Evolutionary conservation across 2,329 filamentous ascomycete species (phyloP), one percentile per base, ranked within the genome.

Genomic region (Scedosporium minutisporum): DNA sequence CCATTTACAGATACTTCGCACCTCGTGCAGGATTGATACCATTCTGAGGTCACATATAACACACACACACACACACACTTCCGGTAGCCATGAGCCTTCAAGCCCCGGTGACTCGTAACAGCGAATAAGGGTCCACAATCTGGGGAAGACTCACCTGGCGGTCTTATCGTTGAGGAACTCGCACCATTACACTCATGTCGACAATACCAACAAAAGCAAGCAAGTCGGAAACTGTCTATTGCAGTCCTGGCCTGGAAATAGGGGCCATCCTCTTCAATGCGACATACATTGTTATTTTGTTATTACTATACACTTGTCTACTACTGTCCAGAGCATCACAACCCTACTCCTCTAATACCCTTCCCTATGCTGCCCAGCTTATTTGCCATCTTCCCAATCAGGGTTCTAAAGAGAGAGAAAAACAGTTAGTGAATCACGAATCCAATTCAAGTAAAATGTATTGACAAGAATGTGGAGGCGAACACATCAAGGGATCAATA

Each of bases 321-420:
- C 51, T 55, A 14, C 51, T 23, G 21, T 23, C 51, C 23, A 55
- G 23, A 23, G 18, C 51, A 38, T 38, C 12, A 14, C 21, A 29
- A 14, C 18, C 18, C 51, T 27, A 10, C 51, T 55, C 18, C 51
- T 55, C 18, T 23, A 23, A 6, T 16, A 7, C 51, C 12, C 5
- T 12, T 27, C 23, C 51, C 51, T 23, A 7, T 27, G 7, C 18
- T 25, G 21, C 18, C 18, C 6, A 55, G 12, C 23, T 46, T 42
- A 63, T 59, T 63, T 63, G 18, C 57, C 57, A 48, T 60, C 62
- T 21, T 57, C 53, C 62, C 62, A 63, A 21, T 63, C 57, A n/a
- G 62, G 62, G 18, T 63, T 63, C 62, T 63, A 55, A 46, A 51
- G 18, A 18, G 14, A 4, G 6, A 23, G n/a, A 48, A 25, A n/a